Conservation (phyloP, 805 yeast species). For the Candida odintsovae region DNA sequence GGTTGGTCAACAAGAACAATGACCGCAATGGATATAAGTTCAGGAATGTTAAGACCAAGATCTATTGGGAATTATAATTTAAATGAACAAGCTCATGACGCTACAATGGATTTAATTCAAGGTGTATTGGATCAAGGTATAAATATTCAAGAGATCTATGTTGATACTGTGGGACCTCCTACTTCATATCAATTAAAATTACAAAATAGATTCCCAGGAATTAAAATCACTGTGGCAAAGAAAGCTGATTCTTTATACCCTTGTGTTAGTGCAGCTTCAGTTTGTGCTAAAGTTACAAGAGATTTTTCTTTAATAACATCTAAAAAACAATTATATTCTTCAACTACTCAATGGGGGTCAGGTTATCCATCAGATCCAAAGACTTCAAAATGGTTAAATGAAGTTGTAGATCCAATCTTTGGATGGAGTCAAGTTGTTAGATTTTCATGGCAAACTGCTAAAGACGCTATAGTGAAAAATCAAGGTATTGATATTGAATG, state of each 20-base stretch:
- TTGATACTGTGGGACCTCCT: conserved; percentile 98
- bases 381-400: conserved; percentile 71
- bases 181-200: conserved; percentile 73
- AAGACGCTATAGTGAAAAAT: conserved; percentile 55
- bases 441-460: conserved; percentile 93
- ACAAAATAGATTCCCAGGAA: conserved; percentile 57
- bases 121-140: conserved; percentile 58
- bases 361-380: conserved; percentile 95
- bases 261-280: conserved; percentile 89
- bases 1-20: conserved; percentile 88
- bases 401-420: conserved; percentile 60
- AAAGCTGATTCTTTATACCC: conserved; percentile 94
- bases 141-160: conserved; percentile 64
- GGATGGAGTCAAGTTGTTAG: conserved; percentile 82
- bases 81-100: conserved; percentile 95
- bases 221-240: conserved; percentile 78
- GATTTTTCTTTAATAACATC: conserved; percentile 51
- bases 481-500: conserved; percentile 55
- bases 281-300: conserved; percentile 94
- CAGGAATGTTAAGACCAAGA: conserved; percentile 76
- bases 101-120: conserved; percentile 76
- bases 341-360: conserved; percentile 54
- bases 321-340: conserved; percentile 24
- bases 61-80: conserved; percentile 51
- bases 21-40: conserved; percentile 81